Percentiles rank a stretch among this genome's conserved stretches.
Evolutionary conservation across 495 filamentous ascomycete genomes (phyloP).

Genomic region (Aspergillus egyptiacus): DNA sequence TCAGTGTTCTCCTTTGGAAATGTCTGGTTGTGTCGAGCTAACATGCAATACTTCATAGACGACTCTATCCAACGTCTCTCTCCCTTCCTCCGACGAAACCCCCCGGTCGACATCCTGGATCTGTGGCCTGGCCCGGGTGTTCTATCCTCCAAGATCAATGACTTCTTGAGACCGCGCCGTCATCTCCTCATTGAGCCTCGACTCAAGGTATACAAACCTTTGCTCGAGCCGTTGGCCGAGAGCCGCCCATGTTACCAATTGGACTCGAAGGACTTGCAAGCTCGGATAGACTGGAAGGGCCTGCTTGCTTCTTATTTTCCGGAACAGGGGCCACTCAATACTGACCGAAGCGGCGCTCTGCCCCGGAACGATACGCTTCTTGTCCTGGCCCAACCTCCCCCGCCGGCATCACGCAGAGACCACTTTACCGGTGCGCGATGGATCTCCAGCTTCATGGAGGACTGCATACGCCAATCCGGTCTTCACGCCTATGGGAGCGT

Average conservation of each 20-base stretch:
- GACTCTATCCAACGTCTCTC: constrained; percentile 47
- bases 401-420: constrained; percentile 25
- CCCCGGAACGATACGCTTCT: constrained; percentile 61
- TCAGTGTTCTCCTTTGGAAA: constrained; percentile 28
- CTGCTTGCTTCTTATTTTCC: constrained; percentile 40
- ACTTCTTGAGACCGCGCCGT: constrained; percentile 63
- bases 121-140: constrained; percentile 71
- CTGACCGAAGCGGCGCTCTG: constrained; percentile 22
- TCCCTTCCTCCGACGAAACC: constrained; percentile 55
- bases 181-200: constrained; percentile 77
- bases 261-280: constrained; percentile 38
- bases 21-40: neutral
- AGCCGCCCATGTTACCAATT: constrained; percentile 50
- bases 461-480: constrained; percentile 24
- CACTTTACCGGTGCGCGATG: constrained; percentile 35
- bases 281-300: constrained; percentile 44
- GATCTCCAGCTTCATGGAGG: constrained; percentile 28
- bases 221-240: constrained; percentile 58
- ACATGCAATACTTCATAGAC: constrained; percentile 28
- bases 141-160: constrained; percentile 69
- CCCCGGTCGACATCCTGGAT: constrained; percentile 75
- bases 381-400: constrained; percentile 53
- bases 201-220: constrained; percentile 42
- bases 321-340: constrained; percentile 21
- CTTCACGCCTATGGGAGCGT: constrained; percentile 49